Base-by-base conservation (phyloP, 306 rosid genomes). In the Quercus dentata region DNA sequence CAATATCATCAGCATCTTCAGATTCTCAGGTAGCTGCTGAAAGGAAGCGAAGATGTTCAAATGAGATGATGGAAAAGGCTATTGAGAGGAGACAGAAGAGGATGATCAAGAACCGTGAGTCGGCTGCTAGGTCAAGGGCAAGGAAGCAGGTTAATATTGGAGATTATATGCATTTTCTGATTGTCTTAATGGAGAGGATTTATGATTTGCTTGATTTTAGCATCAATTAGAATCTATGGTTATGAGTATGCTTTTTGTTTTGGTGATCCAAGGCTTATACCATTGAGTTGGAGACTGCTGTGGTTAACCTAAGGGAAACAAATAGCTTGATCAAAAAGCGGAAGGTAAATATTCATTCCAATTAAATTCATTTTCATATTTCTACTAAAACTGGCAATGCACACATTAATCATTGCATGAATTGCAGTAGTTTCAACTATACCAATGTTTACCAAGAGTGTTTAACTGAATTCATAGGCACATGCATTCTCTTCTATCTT, bases 41-140 rank as follows among this genome's bases (percentile, higher is more conserved):
- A 30, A 71, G 75, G 83, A 85, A 78, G 33, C 82, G 77, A 10
- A 75, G 46, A 19, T n/a, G 64, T 41, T 84, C 85, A 0, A 86
- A 88, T 64, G 89, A 80, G 79, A 21, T 68, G 78, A 72, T 75
- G 81, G 86, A 88, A 77, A 83, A 83, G 74, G 78, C 25, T 2
- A 74, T 81, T 19, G 90, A 90, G 67, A 88, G 83, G 78, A 90
- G 84, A 71, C 86, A 84, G 78, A 92, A 84, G 82, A 84, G 94
- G 77, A 92, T 92, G 94, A 88, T 87, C 54, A 90, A 90, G 83
- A 92, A 87, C 71, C 74, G 92, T 0, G 92, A 90, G 83, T 90
- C 94, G 6, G 94, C 97, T 7, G 92, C 94, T 12, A 87, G 88
- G 84, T 90, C 94, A 21, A 90, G 91, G 75, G 97, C 94, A 69